These are phyloP conservation scores for Phalaenopsis aphrodite DNA, from an alignment of 106 monocot species.

Conservation along the genomic window DNA sequence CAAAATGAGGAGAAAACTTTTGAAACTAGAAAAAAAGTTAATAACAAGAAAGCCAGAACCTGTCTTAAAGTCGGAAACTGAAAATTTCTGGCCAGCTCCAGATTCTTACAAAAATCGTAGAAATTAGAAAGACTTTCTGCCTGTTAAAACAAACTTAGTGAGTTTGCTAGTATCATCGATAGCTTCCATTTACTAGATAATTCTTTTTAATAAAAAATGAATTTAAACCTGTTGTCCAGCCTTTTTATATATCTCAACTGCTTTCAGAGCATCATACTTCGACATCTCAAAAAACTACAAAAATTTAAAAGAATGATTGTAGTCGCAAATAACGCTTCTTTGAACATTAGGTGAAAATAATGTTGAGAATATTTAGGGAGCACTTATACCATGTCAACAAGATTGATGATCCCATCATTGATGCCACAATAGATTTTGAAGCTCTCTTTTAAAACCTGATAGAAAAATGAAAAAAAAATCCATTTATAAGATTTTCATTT, in stretches of 20 bases:
- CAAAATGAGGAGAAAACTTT: not conserved
- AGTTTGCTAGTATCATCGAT: not conserved
- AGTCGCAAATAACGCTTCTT: not conserved
- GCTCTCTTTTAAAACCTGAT: slow-evolving; percentile 43
- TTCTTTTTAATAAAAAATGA: not conserved
- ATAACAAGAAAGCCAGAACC: slow-evolving; percentile 16
- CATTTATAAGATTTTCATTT: not conserved
- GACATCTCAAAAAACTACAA: slow-evolving; percentile 92
- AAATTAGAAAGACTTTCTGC: slow-evolving; percentile 71
- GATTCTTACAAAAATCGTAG: slow-evolving; percentile 68
- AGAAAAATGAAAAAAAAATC: not conserved
- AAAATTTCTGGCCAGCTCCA: slow-evolving; percentile 80
- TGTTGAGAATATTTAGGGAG: not conserved
- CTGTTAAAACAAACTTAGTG: slow-evolving; percentile 21
- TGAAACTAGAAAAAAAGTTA: not conserved
- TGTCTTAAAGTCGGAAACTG: slow-evolving; percentile 77
- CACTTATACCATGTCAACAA: slow-evolving; percentile 59
- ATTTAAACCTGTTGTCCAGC: slow-evolving; percentile 59
- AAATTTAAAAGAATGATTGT: not conserved
- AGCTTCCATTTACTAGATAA: not conserved
- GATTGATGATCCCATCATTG: slow-evolving; percentile 89
- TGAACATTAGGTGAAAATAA: not conserved
- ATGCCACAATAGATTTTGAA: slow-evolving; percentile 84
- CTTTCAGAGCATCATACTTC: slow-evolving; percentile 74
- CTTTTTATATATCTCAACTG: slow-evolving; percentile 67